Evolutionary conservation across 768 basidiomycete genomes (phyloP), one percentile per base, ranked within the genome.

Genomic region (Solioccasus polychromus): DNA sequence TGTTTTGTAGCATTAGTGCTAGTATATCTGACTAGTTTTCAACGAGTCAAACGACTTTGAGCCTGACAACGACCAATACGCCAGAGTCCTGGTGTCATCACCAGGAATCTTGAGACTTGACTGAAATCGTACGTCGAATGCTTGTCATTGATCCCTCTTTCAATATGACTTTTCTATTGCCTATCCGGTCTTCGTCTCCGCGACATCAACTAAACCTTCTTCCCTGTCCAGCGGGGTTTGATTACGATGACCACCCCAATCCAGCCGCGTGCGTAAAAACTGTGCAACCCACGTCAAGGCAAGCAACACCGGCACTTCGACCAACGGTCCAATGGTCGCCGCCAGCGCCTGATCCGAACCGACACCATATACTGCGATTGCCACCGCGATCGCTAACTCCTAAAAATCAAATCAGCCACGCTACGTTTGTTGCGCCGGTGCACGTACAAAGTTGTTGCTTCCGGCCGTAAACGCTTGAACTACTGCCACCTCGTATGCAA

Each of bases 341-440:
- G 89, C 89, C 1, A 92, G 71, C 0, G 86, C 88, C 65, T 92
- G 83, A 44, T 85, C 80, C 0, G 86, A 88, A 5, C 80, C 74
- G 5, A 85, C 79, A 3, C 91, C 89, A 63, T 82, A 92, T 0
- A 84, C 79, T 0, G 86, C 82, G 32, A 90, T 83, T 3, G 82
- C 76, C 1, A 92, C 83, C 0, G 91, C 89, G 42, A 92, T 92
- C 0, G 90, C 88, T 0, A 92, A 74, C 68, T 92, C 88, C 76
- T 85, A 57, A 6, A 26, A 11, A 26, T 6, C 26, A 26, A 6
- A 26, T 11, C 26, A 6, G 11, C 11, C 26, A 26, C 7, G 6
- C 26, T 6, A 11, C 26, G 26, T 26, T 26, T 26, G 26, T 6
- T 6, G 26, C 6, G 26, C 6, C 26, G 11, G n/a, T n/a, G 14